Percentiles rank a stretch among this genome's conserved stretches.
Evolutionary conservation across 768 basidiomycete species (phyloP).

Genomic region (Inosperma sp.): DNA sequence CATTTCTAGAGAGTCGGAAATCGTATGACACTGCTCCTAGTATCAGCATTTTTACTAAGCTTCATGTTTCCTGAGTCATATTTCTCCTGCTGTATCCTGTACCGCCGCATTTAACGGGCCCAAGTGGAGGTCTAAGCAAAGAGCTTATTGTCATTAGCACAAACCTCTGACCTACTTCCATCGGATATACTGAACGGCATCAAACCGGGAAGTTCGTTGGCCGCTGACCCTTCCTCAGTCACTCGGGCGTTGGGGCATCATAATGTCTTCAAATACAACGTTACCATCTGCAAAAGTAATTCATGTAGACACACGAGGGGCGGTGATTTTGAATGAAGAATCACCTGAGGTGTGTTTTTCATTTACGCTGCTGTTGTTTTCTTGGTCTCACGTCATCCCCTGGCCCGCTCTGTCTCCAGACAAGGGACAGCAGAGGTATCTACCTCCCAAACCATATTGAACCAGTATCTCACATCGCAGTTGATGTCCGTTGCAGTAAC

Average conservation of each 20-base stretch:
- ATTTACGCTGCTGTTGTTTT: not conserved
- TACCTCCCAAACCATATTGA: slow-evolving; percentile 98
- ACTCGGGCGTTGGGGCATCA: slow-evolving; percentile 1
- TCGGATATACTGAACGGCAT: not conserved
- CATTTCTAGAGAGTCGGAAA: too few relatives aligned
- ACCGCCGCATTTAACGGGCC: too few relatives aligned
- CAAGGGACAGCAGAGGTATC: slow-evolving; percentile 91
- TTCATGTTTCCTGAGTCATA: too few relatives aligned
- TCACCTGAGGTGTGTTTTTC: slow-evolving; percentile 74
- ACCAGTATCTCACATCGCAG: slow-evolving; percentile 94
- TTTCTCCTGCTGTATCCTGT: too few relatives aligned
- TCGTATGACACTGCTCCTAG: too few relatives aligned
- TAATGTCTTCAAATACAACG: slow-evolving; percentile 45
- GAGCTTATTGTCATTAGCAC: not conserved
- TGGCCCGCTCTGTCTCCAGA: slow-evolving; percentile 40
- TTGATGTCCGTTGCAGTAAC: slow-evolving; percentile 75
- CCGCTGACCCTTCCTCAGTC: slow-evolving; percentile 6
- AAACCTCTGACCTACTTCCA: not conserved
- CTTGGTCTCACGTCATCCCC: slow-evolving; percentile 10
- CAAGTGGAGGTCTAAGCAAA: too few relatives aligned
- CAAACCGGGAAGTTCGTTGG: not conserved
- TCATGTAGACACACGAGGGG: slow-evolving; percentile 92
- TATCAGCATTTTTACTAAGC: too few relatives aligned
- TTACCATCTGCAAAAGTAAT: slow-evolving; percentile 83
- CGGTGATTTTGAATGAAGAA: slow-evolving; percentile 89